Base-by-base conservation (phyloP, 257 asterid species). In the Scutellaria barbata region DNA sequence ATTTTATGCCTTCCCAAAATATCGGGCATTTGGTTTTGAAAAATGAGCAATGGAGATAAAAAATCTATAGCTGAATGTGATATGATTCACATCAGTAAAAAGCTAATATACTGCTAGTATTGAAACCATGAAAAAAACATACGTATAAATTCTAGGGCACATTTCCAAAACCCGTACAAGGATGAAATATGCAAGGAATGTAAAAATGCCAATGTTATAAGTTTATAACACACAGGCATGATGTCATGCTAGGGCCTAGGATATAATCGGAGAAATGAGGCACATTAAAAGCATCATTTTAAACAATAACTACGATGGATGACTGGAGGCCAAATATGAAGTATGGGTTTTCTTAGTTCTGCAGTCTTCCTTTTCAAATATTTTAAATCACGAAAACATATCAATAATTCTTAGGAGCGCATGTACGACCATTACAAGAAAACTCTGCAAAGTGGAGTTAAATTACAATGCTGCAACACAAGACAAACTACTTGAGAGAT, bases 41-140 rank as follows among this genome's bases (percentile, higher is more conserved):
- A 2, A 14, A 54, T 43, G 22, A 33, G 35, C 10, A 17, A 33
- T 51, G 41, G 46, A 40, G 39, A 25, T 37, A 5, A 7, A 45
- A 45, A 50, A 20, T 46, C n/a, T 7, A 33, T n/a, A 72, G 66
- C 48, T 62, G 8, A 18, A 60, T 9, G 4, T 20, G 47, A 68
- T 45, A 37, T 3, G 11, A 53, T 63, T 42, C 43, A 50, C 53
- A 51, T 9, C 10, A 66, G 63, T 12, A 40, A 56, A 61, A 22
- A 48, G 12, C 65, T 61, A 78, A 39, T 35, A 25, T 8, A 22
- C 2, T 35, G 37, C 25, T 13, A 63, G 72, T 58, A 63, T 52
- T 40, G 7, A 43, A 60, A 37, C 40, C 45, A 22, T 22, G 18
- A 18, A 13, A 11, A 42, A 64, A 55, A 18, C 18, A 57, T 56